These are phyloP conservation scores for Ogataea trehalophila DNA, from an alignment of 805 yeast genomes.

Conservation along the genomic window DNA sequence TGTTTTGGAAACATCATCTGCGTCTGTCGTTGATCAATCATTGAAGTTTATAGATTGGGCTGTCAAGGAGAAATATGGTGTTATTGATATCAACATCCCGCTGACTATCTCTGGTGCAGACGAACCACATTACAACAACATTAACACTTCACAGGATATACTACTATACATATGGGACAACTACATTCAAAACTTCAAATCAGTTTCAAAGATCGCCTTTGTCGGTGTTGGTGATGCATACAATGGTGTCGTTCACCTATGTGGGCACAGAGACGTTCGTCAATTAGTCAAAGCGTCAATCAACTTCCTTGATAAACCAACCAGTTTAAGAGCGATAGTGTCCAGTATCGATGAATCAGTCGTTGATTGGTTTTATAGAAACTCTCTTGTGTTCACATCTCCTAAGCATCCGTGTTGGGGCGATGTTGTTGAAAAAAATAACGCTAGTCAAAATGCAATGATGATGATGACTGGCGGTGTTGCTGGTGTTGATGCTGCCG, in stretches of 20 bases:
- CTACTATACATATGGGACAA: conserved; percentile 86
- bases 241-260: conserved; percentile 78
- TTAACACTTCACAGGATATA: conserved; percentile 70
- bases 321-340: conserved; percentile 70
- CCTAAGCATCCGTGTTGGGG: conserved; percentile 80
- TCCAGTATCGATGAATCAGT: conserved; percentile 86
- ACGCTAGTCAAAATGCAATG: not conserved
- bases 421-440: conserved; percentile 27
- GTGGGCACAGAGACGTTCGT: conserved; percentile 74
- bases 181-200: conserved; percentile 67
- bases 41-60: conserved; percentile 69
- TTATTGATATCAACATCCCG: conserved; percentile 81
- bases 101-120: conserved; percentile 41
- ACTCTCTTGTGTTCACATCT: conserved; percentile 78
- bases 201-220: conserved; percentile 62
- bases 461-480: not conserved
- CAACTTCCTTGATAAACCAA: conserved; percentile 60
- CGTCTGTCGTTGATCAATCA: conserved; percentile 74
- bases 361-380: conserved; percentile 86
- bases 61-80: conserved; percentile 53
- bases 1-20: conserved; percentile 61
- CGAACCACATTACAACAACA: conserved; percentile 53
- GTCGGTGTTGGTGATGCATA: conserved; percentile 89
- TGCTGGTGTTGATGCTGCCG: not conserved
- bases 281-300: conserved; percentile 65